Evolutionary conservation across 2,329 filamentous ascomycete species (phyloP).

Genomic region (Arachnomyces sp.): DNA sequence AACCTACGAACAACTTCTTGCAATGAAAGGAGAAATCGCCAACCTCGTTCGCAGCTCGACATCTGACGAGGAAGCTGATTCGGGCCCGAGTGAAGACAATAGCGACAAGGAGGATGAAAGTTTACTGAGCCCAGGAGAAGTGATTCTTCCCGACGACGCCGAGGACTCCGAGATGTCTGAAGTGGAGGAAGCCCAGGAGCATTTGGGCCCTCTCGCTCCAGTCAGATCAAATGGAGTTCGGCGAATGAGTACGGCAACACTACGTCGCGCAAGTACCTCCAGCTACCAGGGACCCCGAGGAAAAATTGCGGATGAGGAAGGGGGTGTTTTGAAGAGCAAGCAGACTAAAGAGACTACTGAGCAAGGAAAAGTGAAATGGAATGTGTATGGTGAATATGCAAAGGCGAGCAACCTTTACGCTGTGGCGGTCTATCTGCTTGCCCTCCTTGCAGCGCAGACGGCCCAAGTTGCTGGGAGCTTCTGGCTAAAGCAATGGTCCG

Average conservation of each 20-base stretch:
- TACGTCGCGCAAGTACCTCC: conserved; percentile 83
- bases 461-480: conserved; percentile 75
- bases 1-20: conserved; percentile 82
- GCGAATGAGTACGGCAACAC: conserved; percentile 62
- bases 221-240: conserved; percentile 58
- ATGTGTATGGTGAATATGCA: conserved; percentile 88
- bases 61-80: conserved; percentile 33
- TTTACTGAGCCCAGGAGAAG: conserved; percentile 58
- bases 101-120: conserved; percentile 49
- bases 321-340: conserved; percentile 60
- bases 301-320: conserved; percentile 74
- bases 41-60: conserved; percentile 73
- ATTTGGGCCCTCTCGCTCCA: conserved; percentile 64
- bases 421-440: conserved; percentile 68
- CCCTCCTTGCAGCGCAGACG: conserved; percentile 71
- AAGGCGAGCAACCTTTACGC: conserved; percentile 86
- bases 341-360: conserved; percentile 83
- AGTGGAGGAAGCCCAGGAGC: conserved; percentile 57
- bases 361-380: conserved; percentile 97
- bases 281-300: conserved; percentile 81
- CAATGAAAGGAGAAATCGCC: conserved; percentile 84
- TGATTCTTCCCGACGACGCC: conserved; percentile 42
- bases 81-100: conserved; percentile 48
- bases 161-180: conserved; percentile 46
- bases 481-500: conserved; percentile 92